These are phyloP conservation scores for Suhomyces anneliseae DNA, from an alignment of 1,139 yeast species.

Conservation along the genomic window DNA sequence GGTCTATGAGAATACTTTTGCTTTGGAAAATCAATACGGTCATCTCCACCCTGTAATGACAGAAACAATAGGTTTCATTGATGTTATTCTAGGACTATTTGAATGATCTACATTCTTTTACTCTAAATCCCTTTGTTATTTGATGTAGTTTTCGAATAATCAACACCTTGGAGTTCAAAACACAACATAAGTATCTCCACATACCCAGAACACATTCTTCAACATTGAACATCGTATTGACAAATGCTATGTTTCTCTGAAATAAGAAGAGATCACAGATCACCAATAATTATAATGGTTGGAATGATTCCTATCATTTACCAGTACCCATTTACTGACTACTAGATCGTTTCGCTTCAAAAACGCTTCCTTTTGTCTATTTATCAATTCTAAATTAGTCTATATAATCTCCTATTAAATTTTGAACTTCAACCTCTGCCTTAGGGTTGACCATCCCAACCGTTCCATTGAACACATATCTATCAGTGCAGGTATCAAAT, in stretches of 20 bases:
- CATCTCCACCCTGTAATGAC: conserved; percentile 52
- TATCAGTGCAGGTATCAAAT: conserved; percentile 5
- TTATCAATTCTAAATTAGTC: neutral
- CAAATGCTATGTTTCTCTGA: no score
- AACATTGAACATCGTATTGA: no score
- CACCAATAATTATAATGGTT: no score
- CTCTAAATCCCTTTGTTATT: neutral
- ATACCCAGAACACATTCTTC: no score
- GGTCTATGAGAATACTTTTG: conserved; percentile 52
- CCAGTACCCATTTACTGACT: no score
- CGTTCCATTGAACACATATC: conserved; percentile 6
- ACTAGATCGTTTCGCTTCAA: no score
- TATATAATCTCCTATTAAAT: neutral
- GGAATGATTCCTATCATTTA: no score
- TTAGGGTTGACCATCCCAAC: neutral
- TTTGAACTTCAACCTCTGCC: neutral
- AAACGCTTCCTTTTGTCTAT: no score
- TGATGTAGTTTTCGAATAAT: no score
- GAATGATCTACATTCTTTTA: conserved; percentile 36
- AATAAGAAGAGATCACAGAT: no score
- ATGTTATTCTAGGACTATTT: conserved; percentile 42
- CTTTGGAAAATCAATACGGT: conserved; percentile 42
- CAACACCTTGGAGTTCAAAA: no score
- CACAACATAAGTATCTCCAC: no score
- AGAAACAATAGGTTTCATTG: conserved; percentile 12